Conservation (phyloP, 192 early-diverging fungal species). For the Coemansia sp. region DNA sequence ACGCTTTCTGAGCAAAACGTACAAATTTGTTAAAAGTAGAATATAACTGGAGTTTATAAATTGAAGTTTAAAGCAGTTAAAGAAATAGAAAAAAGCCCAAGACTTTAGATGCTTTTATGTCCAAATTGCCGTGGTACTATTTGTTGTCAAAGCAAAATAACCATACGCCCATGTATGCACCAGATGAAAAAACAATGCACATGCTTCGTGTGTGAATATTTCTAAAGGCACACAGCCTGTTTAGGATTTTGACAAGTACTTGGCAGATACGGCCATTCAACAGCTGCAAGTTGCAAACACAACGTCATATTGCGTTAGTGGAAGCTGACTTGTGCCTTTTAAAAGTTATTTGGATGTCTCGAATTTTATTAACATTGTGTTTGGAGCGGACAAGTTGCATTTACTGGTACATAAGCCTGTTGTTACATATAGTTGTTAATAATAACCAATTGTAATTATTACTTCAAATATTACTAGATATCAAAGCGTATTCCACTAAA, state of each 20-base stretch:
- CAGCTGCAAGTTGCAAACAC: constrained; percentile 25
- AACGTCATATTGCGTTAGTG: constrained; percentile 18
- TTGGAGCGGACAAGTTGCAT: constrained; percentile 9
- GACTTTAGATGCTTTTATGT: too few species aligned
- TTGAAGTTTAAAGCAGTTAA: too few species aligned
- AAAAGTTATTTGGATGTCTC: constrained; percentile 11
- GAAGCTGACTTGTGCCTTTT: constrained; percentile 29
- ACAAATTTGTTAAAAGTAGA: too few species aligned
- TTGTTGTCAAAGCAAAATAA: too few species aligned
- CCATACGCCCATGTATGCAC: too few species aligned
- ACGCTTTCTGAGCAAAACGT: too few species aligned
- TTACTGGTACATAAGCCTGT: constrained; percentile 1
- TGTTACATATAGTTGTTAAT: not conserved
- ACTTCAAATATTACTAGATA: not conserved
- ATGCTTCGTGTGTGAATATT: constrained; percentile 16
- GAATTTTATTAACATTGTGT: constrained; percentile 11
- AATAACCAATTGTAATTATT: not conserved
- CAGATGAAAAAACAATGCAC: constrained; percentile 2
- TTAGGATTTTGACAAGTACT: constrained; percentile 21
- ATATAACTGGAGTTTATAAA: too few species aligned
- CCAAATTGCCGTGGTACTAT: too few species aligned
- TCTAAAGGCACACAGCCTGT: not conserved
- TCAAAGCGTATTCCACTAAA: not conserved
- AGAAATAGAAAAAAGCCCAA: too few species aligned
- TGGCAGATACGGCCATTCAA: constrained; percentile 19